Base-by-base conservation (phyloP, 345 rosid species). In the Citrus maxima region DNA sequence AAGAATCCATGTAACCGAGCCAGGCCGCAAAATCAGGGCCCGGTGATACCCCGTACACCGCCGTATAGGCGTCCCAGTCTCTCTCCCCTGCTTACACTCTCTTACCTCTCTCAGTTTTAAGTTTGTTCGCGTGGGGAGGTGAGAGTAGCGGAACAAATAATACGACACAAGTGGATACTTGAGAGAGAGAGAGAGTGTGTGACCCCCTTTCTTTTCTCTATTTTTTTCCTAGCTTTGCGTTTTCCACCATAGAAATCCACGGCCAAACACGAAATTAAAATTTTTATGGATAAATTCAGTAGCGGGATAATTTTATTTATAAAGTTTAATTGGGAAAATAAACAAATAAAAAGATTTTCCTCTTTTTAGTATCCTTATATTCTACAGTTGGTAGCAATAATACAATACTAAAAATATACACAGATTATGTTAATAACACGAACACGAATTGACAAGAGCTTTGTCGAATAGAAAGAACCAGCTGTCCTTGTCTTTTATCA, bases 1-100 rank as follows among this genome's bases (percentile, higher is more conserved):
- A 74, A 80, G 87, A 83, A 82, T 84, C 85, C 80, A 74, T 79
- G 19, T 65, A 73, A 82, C 60, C 74, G 28, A 81, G 66, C 73
- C 79, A 42, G 79, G 82, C 86, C 83, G 87, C 78, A 83, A 34
- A 82, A 81, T 82, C 72, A 49, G 81, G 85, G 78, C 81, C 85
- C 82, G 80, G 85, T 54, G 92, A 85, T 80, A 84, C 81, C 67
- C 51, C 51, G 81, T 84, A 82, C 86, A 88, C 93, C 90, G 79
- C 89, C 88, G 89, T 73, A 84, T 78, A 77, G 76, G 87, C 83
- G 88, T 73, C 54, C 68, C 85, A 5, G 69, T 21, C 76, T 63
- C 59, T 18, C 67, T 70, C 69, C 71, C 27, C 63, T 62, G 19
- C 76, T 64, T 27, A 69, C 79, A 77, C 77, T 65, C 73, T n/a